These are phyloP conservation scores for Torulaspora gathmanii DNA, from an alignment of 805 yeast species.

Conservation along the genomic window DNA sequence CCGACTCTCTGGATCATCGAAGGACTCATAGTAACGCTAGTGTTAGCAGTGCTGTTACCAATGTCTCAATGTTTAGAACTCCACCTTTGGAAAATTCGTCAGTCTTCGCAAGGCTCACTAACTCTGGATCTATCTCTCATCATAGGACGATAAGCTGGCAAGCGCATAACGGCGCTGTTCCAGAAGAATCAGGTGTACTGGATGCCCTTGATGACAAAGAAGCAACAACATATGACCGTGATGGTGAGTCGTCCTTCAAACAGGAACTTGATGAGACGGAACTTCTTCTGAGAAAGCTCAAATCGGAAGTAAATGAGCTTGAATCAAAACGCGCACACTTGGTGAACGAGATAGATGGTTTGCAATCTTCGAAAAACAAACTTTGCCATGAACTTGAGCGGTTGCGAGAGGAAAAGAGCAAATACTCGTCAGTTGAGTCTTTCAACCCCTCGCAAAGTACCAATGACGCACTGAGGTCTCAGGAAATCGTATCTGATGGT, in stretches of 20 bases:
- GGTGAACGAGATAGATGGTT: slow-evolving; percentile 47
- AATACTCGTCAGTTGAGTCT: slow-evolving; percentile 16
- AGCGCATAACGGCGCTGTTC: slow-evolving; percentile 10
- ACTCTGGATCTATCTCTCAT: slow-evolving; percentile 13
- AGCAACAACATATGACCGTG: slow-evolving; percentile 1
- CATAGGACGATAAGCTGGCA: slow-evolving; percentile 15
- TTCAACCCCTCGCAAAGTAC: slow-evolving; percentile 11
- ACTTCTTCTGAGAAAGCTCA: slow-evolving; percentile 40
- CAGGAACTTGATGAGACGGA: slow-evolving; percentile 30
- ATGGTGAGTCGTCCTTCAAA: slow-evolving; percentile 14
- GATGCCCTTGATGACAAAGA: background rate
- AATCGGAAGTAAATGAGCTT: slow-evolving; percentile 40
- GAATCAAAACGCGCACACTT: slow-evolving; percentile 43
- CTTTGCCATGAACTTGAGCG: slow-evolving; percentile 44
- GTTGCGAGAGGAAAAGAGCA: slow-evolving; percentile 23
- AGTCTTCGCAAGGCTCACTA: slow-evolving; percentile 11
- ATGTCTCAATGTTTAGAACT: slow-evolving; percentile 26
- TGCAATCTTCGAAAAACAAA: slow-evolving; percentile 45
- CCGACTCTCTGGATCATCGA: slow-evolving; percentile 9
- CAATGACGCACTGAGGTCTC: slow-evolving; percentile 4
- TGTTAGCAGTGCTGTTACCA: slow-evolving; percentile 10
- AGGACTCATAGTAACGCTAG: slow-evolving; percentile 15
- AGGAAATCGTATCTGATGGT: slow-evolving; percentile 9
- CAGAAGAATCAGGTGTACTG: slow-evolving; percentile 6
- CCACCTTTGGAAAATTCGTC: slow-evolving; percentile 21